These are phyloP conservation scores for Aspergillus campestris DNA, from an alignment of 495 filamentous ascomycete genomes.

Conservation along the genomic window DNA sequence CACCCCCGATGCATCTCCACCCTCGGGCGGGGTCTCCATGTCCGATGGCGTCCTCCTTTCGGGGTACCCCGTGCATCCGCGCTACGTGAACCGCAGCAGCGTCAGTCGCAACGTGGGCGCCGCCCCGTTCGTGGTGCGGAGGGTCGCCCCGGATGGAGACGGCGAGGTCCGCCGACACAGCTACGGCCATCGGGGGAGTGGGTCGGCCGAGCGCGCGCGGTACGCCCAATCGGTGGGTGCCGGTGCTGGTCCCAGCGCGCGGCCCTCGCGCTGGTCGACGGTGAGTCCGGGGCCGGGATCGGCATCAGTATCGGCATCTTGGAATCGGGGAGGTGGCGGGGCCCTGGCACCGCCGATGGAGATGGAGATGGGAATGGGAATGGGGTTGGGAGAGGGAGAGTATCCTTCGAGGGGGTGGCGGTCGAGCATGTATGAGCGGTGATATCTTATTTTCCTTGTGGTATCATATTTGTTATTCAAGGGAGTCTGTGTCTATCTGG, in stretches of 20 bases:
- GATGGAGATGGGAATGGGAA: background rate
- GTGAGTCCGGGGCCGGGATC: background rate
- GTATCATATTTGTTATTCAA: too few relatives aligned
- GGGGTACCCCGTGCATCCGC: conserved; percentile 5
- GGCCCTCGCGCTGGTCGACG: background rate
- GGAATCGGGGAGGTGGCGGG: too few relatives aligned
- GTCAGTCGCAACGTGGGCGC: conserved; percentile 4
- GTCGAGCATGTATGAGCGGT: conserved; percentile 3
- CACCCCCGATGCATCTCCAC: conserved; percentile 13
- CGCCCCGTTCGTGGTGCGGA: conserved; percentile 2
- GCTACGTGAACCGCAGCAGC: conserved; percentile 10
- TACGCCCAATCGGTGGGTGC: too few relatives aligned
- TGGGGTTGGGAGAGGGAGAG: background rate
- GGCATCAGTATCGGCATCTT: background rate
- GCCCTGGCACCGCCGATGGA: background rate
- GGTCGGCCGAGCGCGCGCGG: conserved; percentile 18
- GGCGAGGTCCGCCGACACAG: conserved; percentile 17
- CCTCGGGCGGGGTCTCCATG: background rate
- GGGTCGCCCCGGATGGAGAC: conserved; percentile 8
- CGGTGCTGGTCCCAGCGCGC: background rate
- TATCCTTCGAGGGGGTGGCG: conserved; percentile 1
- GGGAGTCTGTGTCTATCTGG: too few relatives aligned
- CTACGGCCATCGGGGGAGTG: conserved; percentile 7
- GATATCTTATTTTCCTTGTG: background rate
- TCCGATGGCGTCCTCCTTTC: too few relatives aligned